Base-by-base conservation (phyloP, 257 asterid genomes). In the Ilex aquifolium region DNA sequence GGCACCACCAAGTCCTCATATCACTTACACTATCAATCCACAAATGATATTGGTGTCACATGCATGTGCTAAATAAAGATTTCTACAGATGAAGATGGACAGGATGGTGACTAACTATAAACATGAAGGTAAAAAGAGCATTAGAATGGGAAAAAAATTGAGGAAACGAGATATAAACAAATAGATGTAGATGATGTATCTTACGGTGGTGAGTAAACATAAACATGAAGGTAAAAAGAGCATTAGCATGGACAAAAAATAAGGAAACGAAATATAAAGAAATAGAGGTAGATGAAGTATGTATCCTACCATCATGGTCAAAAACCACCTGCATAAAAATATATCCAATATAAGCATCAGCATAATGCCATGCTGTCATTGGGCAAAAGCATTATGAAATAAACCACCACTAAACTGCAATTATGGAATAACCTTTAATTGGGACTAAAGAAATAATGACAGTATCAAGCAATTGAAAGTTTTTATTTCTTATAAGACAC, bases 241-340 rank as follows among this genome's bases (percentile, higher is more conserved):
- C 36, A 42, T 40, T 65, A 69, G 36, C 14, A 59, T 69, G 66
- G 73, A 73, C 27, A 21, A 50, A 44, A 55, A 21, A 55, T 42
- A 27, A 57, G 36, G 69, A 59, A 62, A 51, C 39, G 46, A 32
- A 51, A 61, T 21, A 49, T 30, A 61, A 62, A 49, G 59, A 46
- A 60, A 68, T 17, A 65, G 58, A 70, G n/a, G 68, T 56, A 29
- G 29, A 51, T 29, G 44, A 62, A 53, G 31, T 48, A 72, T 39
- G 66, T 44, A 71, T 39, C 99, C 80, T 80, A 92, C 99, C 99
- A 71, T 87, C 91, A 77, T 92, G 87, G 69, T 89, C 99, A 69
- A 92, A 92, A 72, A 89, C 94, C 71, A 92, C 96, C 97, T 92
- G 94, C 62, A 66, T 61, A 65, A 61, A 64, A 65, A 62, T 0